phyloP scores from a whole-genome alignment of 78 protist genomes.

The Neovahlkampfia damariscottae region DNA sequence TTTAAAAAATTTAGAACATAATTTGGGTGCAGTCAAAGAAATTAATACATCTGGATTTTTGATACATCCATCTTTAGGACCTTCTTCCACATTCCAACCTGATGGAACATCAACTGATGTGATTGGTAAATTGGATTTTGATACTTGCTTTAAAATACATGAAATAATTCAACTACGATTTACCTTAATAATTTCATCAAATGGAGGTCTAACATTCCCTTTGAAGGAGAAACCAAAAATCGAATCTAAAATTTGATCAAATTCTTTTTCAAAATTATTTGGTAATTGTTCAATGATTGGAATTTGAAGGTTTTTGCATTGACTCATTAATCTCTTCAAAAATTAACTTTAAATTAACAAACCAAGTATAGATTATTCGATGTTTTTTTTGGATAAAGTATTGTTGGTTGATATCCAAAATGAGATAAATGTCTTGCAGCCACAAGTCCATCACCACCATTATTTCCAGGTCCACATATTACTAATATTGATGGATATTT shows the following conservation, averaged over 20 bases:
- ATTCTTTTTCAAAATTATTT: background rate
- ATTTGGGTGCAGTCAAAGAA: conserved; percentile 67
- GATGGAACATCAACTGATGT: conserved; percentile 72
- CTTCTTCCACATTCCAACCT: conserved; percentile 81
- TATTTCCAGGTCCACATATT: conserved; percentile 58
- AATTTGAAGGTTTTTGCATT: background rate
- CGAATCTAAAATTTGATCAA: conserved; percentile 59
- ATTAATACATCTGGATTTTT: conserved; percentile 26
- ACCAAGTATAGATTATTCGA: conserved; percentile 8
- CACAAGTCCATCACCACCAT: conserved; percentile 88
- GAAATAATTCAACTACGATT: too few species aligned
- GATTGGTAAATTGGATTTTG: conserved; percentile 17
- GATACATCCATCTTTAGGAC: background rate
- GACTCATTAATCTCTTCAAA: background rate
- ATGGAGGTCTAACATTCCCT: conserved; percentile 66
- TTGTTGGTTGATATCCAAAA: conserved; percentile 48
- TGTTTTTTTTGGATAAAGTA: conserved; percentile 61
- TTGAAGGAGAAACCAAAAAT: conserved; percentile 74
- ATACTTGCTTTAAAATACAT: too few species aligned
- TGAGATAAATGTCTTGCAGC: conserved; percentile 63
- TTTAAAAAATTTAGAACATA: conserved; percentile 40
- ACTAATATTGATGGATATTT: background rate
- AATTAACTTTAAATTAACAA: background rate
- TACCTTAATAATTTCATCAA: conserved; percentile 19
- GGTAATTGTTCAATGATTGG: background rate